phyloP scores from a whole-genome alignment of 345 rosid species.

The Murraya paniculata region DNA sequence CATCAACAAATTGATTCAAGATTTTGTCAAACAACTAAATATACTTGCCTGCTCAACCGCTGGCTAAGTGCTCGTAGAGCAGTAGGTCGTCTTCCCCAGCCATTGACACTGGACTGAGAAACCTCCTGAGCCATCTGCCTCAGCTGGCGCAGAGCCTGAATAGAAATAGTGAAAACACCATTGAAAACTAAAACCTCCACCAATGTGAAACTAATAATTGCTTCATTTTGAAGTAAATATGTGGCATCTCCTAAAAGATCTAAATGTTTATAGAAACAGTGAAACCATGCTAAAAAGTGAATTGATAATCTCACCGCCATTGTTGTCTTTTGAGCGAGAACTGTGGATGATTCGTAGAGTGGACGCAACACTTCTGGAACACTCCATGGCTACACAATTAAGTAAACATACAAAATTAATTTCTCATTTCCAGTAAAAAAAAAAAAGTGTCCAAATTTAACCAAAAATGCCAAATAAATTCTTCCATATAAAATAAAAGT shows the following conservation, averaged over 20 bases:
- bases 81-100: constrained; percentile 96
- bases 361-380: constrained; percentile 99
- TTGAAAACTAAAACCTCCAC: constrained; percentile 7
- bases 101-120: constrained; percentile 74
- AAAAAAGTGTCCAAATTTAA: not conserved
- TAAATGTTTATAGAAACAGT: not conserved
- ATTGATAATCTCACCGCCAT: constrained; percentile 65
- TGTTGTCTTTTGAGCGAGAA: constrained; percentile 96
- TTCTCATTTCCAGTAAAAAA: not conserved
- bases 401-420: constrained; percentile 18
- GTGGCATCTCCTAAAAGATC: not conserved
- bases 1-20: not conserved
- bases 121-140: constrained; percentile 93
- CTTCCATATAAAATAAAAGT: not conserved
- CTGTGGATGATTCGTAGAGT: constrained; percentile 86
- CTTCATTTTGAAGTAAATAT: not conserved
- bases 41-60: constrained; percentile 86
- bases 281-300: not conserved
- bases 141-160: constrained; percentile 87
- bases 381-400: constrained; percentile 74
- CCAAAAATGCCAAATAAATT: constrained; percentile 1
- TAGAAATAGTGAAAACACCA: constrained; percentile 3
- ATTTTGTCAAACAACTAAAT: constrained; percentile 4
- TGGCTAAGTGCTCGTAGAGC: constrained; percentile 92
- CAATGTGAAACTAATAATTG: not conserved